Conservation (phyloP, 371 early-diverging fungal species). For the Rhizopus sp. region DNA sequence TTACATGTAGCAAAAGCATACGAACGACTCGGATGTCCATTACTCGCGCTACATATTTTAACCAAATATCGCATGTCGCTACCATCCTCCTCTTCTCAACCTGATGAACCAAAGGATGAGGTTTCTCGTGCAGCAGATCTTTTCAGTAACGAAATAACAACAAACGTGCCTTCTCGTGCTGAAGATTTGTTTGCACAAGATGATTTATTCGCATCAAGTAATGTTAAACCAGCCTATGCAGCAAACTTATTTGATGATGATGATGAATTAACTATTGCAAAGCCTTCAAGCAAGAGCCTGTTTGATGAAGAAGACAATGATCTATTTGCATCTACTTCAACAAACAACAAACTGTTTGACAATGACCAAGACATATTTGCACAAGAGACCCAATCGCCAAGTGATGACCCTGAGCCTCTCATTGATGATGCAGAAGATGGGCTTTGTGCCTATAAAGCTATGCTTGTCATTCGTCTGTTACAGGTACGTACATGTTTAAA, state of each 20-base stretch:
- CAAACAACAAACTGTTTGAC: background rate
- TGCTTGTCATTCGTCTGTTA: constrained; percentile 40
- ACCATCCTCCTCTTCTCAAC: constrained; percentile 11
- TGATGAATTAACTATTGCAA: constrained; percentile 5
- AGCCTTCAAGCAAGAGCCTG: constrained; percentile 2
- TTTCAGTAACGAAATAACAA: constrained; percentile 22
- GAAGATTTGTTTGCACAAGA: constrained; percentile 32
- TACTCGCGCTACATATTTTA: constrained; percentile 69
- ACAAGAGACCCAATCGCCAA: background rate
- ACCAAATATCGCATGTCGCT: constrained; percentile 30
- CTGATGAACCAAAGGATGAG: constrained; percentile 4
- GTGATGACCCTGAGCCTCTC: background rate
- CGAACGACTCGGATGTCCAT: constrained; percentile 77
- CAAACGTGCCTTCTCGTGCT: constrained; percentile 17
- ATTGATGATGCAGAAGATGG: constrained; percentile 19
- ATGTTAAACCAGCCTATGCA: constrained; percentile 15
- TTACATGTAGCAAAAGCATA: constrained; percentile 65
- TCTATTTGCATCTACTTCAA: constrained; percentile 6
- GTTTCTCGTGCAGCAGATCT: constrained; percentile 26
- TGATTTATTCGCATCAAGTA: constrained; percentile 25
- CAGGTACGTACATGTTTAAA: constrained; percentile 33
- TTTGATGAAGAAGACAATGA: constrained; percentile 16
- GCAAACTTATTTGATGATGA: constrained; percentile 29
- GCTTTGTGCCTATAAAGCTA: constrained; percentile 39
- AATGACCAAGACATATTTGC: constrained; percentile 1